Evolutionary conservation across 1,284 basidiomycete species (phyloP).

Genomic region (Cutaneotrichosporon sp.): DNA sequence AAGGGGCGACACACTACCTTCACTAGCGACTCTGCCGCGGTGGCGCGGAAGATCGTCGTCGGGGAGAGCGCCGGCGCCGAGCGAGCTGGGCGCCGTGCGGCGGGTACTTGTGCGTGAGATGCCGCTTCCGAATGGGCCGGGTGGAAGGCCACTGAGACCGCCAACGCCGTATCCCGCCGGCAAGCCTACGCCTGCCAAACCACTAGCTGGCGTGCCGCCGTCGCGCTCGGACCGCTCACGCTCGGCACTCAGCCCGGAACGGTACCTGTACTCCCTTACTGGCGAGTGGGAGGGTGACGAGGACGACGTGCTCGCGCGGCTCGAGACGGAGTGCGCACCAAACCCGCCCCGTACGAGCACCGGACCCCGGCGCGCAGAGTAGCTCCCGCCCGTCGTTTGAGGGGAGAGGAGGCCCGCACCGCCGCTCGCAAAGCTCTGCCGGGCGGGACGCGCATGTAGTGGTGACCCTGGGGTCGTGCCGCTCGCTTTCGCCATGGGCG

Average conservation of each 20-base stretch:
- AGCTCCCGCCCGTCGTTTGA: constrained; percentile 29
- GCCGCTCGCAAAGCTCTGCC: background rate
- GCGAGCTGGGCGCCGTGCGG: constrained; percentile 6
- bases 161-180: background rate
- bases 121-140: background rate
- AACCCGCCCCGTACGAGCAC: constrained; percentile 48
- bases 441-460: background rate
- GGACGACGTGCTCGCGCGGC: constrained; percentile 11
- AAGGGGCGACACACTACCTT: background rate
- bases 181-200: background rate
- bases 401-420: constrained; percentile 20
- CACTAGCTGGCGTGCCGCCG: background rate
- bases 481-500: background rate
- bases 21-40: background rate
- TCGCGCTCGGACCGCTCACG: constrained; percentile 2
- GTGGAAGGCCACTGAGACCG: background rate
- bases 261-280: constrained; percentile 13
- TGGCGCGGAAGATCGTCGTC: constrained; percentile 4
- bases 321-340: constrained; percentile 14
- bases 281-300: constrained; percentile 25
- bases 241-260: background rate
- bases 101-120: background rate
- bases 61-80: background rate
- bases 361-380: constrained; percentile 30
- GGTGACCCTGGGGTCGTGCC: background rate